Evolutionary conservation across 2,329 filamentous ascomycete genomes (phyloP), one percentile per base, ranked within the genome.

Genomic region (Botryosphaeria agaves): DNA sequence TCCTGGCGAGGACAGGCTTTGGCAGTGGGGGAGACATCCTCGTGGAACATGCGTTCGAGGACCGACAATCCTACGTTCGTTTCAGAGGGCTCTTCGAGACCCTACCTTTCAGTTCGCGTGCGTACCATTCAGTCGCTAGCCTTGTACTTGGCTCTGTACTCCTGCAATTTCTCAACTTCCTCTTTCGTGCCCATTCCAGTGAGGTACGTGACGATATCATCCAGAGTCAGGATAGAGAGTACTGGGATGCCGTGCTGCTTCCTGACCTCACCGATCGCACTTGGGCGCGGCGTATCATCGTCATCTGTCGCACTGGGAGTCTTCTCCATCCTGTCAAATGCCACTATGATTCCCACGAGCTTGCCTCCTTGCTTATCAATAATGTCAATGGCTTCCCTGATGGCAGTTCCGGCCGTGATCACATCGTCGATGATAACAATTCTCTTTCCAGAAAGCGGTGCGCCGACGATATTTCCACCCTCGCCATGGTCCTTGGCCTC

Each of bases 401-500:
- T 85, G 24, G 89, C 89, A 1, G 85, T 95, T 17, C 89, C 89
- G 1, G 84, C 87, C 1, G 85, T 94, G 46, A 95, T 87, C 34
- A 98, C 87, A 57, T 95, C 89, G 61, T 98, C 89, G 24, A 98
- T 76, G 42, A 98, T 80, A 19, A 98, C 65, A 11, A 94, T 73
- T 36, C 69, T 72, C 67, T 89, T 85, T 32, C 81, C 85, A 57
- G 79, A 78, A 46, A 95, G 62, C 5, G 76, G 68, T 18, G 83
- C 80, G 7, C 89, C 89, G 9, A 95, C 85, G 45, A 95, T 92
- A 51, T 72, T 79, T 26, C 89, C 87, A 19, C 87, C 87, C 57
- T 98, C 89, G 26, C 89, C 87, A 53, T 95, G 87, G 47, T 83
- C 80, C 64, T 95, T 95, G 46, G 76, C 80, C 59, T 95, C 89